Percentiles rank a stretch among this genome's conserved stretches.
phyloP scores from a whole-genome alignment of 768 basidiomycete genomes.

The Calocybe gangraenosa region DNA sequence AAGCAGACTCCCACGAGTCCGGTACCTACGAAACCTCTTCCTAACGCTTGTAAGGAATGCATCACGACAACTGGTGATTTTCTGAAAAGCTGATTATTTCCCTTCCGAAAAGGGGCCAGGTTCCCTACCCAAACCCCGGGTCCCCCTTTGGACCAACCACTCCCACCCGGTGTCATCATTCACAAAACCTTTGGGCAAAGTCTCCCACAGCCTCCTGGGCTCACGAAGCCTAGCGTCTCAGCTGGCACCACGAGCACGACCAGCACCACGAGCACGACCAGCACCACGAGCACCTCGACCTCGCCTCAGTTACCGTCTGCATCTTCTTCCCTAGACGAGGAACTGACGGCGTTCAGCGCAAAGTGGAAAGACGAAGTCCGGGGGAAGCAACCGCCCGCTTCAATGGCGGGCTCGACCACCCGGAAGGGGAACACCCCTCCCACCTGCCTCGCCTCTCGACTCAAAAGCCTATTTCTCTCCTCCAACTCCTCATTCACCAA shows the following conservation, averaged over 20 bases:
- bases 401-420: too few relatives aligned
- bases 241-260: constrained; percentile 9
- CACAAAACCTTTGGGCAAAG: constrained; percentile 4
- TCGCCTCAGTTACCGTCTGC: too few relatives aligned
- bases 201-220: constrained; percentile 13
- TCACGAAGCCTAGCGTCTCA: constrained; percentile 9
- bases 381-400: too few relatives aligned
- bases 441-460: too few relatives aligned
- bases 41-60: constrained; percentile 7
- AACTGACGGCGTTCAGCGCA: too few relatives aligned
- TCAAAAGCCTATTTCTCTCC: too few relatives aligned
- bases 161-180: constrained; percentile 14
- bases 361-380: too few relatives aligned
- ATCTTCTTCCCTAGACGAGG: too few relatives aligned
- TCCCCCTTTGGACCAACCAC: neutral
- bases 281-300: too few relatives aligned
- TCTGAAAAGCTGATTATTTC: neutral
- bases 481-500: too few relatives aligned
- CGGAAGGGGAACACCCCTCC: neutral
- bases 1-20: constrained; percentile 3
- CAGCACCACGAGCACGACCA: too few relatives aligned
- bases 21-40: neutral
- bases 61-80: too few relatives aligned
- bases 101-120: constrained; percentile 3
- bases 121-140: neutral